These are phyloP conservation scores for Talaromyces pinophilus DNA, from an alignment of 2,329 filamentous ascomycete genomes.

Conservation along the genomic window DNA sequence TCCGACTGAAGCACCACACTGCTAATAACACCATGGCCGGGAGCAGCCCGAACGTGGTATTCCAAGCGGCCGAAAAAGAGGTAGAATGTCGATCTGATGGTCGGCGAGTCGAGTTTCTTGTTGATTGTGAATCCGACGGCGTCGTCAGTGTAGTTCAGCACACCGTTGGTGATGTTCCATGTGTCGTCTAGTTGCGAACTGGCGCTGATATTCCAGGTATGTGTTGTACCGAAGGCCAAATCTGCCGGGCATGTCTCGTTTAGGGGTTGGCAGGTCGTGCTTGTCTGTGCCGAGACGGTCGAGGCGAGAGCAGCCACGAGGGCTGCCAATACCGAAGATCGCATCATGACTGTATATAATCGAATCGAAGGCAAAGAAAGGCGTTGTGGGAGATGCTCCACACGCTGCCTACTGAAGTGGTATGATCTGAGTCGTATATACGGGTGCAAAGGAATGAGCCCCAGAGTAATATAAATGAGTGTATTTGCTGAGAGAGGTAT, in stretches of 20 bases:
- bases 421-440: neutral
- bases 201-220: slow-evolving; percentile 65
- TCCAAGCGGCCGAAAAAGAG: slow-evolving; percentile 84
- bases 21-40: slow-evolving; percentile 74
- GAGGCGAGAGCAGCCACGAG: slow-evolving; percentile 29
- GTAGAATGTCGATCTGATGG: slow-evolving; percentile 76
- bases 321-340: slow-evolving; percentile 11
- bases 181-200: slow-evolving; percentile 53
- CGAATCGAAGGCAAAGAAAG: slow-evolving; percentile 4
- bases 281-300: slow-evolving; percentile 66
- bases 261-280: slow-evolving; percentile 74
- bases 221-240: slow-evolving; percentile 64
- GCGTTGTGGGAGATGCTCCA: slow-evolving; percentile 8
- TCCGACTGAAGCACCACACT: slow-evolving; percentile 81
- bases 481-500: neutral
- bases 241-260: slow-evolving; percentile 69
- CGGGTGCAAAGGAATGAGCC: slow-evolving; percentile 17
- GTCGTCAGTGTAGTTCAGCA: slow-evolving; percentile 61
- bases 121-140: slow-evolving; percentile 73
- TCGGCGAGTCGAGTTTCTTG: slow-evolving; percentile 72
- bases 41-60: slow-evolving; percentile 73
- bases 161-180: slow-evolving; percentile 71
- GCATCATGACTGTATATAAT: slow-evolving; percentile 18
- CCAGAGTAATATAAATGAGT: slow-evolving; percentile 11
- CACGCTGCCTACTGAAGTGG: neutral